Base-by-base conservation (phyloP, 768 basidiomycete genomes). In the Mycena latifolia region DNA sequence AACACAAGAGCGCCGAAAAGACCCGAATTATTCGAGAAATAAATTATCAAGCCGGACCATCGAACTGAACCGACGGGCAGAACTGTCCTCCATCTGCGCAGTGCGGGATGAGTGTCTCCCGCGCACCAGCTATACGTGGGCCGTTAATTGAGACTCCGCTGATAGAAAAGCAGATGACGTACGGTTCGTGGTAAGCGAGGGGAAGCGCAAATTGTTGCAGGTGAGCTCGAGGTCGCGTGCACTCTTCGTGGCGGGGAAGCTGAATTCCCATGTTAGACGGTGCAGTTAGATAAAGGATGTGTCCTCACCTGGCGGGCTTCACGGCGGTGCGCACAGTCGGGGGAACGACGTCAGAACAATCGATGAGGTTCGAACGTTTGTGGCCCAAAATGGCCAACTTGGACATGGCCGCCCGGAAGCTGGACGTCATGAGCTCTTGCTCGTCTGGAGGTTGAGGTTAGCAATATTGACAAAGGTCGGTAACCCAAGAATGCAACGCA, bases 201-300 rank as follows among this genome's bases (percentile, higher is more conserved):
- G 59, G 39, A 60, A 60, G 18, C 12, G 37, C n/a, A 17, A 18
- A 37, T 5, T 27, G 3, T 25, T 24, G 27, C 59, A 51, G n/a
- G 50, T 60, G n/a, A 60, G 50, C 50, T 60, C 50, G 27, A 60
- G 39, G 18, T 60, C 59, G 27, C 31, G 28, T 14, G 24, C 50
- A n/a, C 37, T 51, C 39, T 60, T 60, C 10, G 59, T 60, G 4
- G 59, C 59, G 5, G 59, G 59, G 39, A 60, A 60, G 27, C 59
- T 60, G 8, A 8, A 27, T 37, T 6, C 11, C 22, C 15, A 20
- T 9, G 17, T 28, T 2, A 41, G 50, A 2, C 22, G 28, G 11
- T 20, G 27, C 12, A 17, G 14, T 24, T 11, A 18, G 14, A 2
- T 15, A 18, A 12, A 9, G 4, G 27, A n/a, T 18, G 35, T 1